Evolutionary conservation across 2,329 filamentous ascomycete genomes (phyloP).

Genomic region (Penicillium psychrosexuale): DNA sequence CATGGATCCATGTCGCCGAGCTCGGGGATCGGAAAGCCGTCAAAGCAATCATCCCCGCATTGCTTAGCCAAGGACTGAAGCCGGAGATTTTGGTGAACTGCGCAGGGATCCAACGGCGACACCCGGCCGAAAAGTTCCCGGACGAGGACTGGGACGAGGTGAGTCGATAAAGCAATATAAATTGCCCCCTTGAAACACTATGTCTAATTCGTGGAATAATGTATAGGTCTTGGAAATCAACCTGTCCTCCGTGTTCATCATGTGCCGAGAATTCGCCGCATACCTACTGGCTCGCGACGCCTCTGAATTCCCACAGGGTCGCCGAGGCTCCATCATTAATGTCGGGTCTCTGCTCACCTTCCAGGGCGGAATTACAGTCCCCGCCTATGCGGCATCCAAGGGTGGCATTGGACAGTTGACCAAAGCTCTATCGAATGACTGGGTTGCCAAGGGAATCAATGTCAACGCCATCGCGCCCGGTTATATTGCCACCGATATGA

Average conservation of each 20-base stretch:
- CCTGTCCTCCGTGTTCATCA: slow-evolving; percentile 71
- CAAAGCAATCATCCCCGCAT: slow-evolving; percentile 39
- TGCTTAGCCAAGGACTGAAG: slow-evolving; percentile 48
- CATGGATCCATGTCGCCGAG: slow-evolving; percentile 45
- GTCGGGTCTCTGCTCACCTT: slow-evolving; percentile 77
- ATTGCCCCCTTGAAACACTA: neutral
- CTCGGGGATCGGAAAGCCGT: slow-evolving; percentile 43
- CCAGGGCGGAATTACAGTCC: slow-evolving; percentile 84
- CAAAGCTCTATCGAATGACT: slow-evolving; percentile 53
- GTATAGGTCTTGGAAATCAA: slow-evolving; percentile 76
- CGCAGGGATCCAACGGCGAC: slow-evolving; percentile 78
- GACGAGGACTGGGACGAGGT: slow-evolving; percentile 72
- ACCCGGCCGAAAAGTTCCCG: slow-evolving; percentile 72
- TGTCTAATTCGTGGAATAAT: neutral
- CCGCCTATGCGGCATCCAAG: slow-evolving; percentile 29
- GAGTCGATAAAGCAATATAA: slow-evolving; percentile 10
- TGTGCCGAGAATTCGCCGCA: slow-evolving; percentile 38
- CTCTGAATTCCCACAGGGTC: slow-evolving; percentile 29
- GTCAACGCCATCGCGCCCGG: slow-evolving; percentile 62
- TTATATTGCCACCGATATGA: slow-evolving; percentile 66
- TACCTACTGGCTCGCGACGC: slow-evolving; percentile 31
- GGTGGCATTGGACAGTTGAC: slow-evolving; percentile 42
- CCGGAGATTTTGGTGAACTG: slow-evolving; percentile 82
- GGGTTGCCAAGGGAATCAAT: slow-evolving; percentile 52
- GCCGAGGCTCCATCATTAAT: slow-evolving; percentile 65